These are phyloP conservation scores for Chalaropsis thielavioides DNA, from an alignment of 2,329 filamentous ascomycete genomes.

Conservation along the genomic window DNA sequence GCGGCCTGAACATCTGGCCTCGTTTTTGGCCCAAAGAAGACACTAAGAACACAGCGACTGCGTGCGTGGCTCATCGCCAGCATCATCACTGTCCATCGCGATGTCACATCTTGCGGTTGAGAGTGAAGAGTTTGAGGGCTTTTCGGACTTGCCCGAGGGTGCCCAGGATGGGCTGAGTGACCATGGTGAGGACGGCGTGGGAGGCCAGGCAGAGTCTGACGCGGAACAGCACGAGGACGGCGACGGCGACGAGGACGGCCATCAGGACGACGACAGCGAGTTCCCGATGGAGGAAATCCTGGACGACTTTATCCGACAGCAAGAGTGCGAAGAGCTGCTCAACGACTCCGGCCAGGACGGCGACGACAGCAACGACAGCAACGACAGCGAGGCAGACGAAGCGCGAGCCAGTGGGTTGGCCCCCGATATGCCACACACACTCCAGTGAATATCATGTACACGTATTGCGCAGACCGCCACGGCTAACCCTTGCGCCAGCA, in stretches of 20 bases:
- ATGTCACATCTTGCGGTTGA: neutral
- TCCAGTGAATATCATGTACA: neutral
- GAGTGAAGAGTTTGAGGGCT: constrained; percentile 10
- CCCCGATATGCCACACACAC: too few relatives aligned
- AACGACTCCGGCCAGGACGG: neutral
- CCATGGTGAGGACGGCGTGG: neutral
- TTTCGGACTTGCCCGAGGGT: constrained; percentile 2
- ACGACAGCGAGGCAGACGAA: neutral
- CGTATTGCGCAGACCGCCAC: neutral
- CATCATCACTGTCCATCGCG: neutral
- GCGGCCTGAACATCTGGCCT: too few relatives aligned
- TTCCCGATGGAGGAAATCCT: constrained; percentile 18
- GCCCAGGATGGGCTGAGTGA: neutral
- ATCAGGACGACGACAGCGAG: constrained; percentile 11
- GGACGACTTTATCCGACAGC: constrained; percentile 14
- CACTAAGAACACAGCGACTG: neutral
- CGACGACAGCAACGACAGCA: neutral
- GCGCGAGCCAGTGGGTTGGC: neutral
- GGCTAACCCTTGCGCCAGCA: neutral
- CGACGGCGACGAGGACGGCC: constrained; percentile 8
- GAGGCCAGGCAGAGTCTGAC: neutral
- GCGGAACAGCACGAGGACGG: neutral
- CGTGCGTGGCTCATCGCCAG: neutral
- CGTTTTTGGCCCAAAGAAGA: too few relatives aligned
- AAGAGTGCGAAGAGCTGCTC: neutral